Evolutionary conservation across 1,284 basidiomycete species (phyloP), one percentile per base, ranked within the genome.

Genomic region (Cystobasidium slooffiae): DNA sequence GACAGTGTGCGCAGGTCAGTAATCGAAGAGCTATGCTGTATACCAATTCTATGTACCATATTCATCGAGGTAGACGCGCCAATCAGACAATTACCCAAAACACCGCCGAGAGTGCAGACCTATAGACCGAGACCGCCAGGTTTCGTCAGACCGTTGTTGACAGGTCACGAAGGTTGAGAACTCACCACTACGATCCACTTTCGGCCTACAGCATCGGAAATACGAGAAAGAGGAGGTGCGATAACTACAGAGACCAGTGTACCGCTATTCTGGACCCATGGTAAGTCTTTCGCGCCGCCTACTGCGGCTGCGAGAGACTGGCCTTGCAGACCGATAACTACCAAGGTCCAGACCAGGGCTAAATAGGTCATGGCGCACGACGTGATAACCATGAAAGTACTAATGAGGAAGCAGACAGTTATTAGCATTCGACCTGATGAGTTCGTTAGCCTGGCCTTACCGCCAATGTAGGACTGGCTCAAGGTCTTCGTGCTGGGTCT

Each of bases 391-490:
- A 58, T 58, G 16, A 58, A 58, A 4, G 56, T 58, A 41, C 56
- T 55, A 31, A n/a, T n/a, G n/a, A 9, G 53, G 22, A 16, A 31
- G 24, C 10, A 22, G 8, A 52, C 18, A n/a, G 18, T n/a, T n/a
- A 31, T 55, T 31, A 55, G 16, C 20, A 12, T 24, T 31, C 22
- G 10, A 55, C 9, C 46, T 47, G 46, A 47, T 8, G 8, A 47
- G 18, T 18, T 9, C 8, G 46, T 8, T 8, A 47, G 18, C 46
- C 46, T 9, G 46, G 22, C 8, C 56, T n/a, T 41, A 58, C 56
- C 56, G 56, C 56, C 56, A 58, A n/a, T 58, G 56, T 14, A 58
- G 56, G 31, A 58, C 37, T 39, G 56, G 56, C 31, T 58, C 56
- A 6, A 58, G 56, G 43, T 58, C 56, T n/a, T 58, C 56, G n/a